Percentiles rank a stretch among this genome's conserved stretches.
These are phyloP conservation scores for Suhomyces ambrosiae DNA, from an alignment of 1,139 yeast genomes.

Conservation along the genomic window DNA sequence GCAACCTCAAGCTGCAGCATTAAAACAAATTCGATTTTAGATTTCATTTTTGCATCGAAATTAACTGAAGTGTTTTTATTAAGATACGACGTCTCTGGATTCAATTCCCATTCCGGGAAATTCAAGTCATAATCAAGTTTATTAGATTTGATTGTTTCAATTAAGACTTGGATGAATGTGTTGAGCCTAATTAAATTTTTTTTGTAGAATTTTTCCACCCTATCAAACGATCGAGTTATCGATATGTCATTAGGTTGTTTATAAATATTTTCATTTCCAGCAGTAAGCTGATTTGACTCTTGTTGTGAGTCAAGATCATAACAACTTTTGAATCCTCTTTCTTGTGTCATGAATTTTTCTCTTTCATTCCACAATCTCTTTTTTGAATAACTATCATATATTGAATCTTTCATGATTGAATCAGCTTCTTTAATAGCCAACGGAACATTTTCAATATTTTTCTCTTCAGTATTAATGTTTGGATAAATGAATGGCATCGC, in stretches of 20 bases:
- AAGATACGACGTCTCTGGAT: slow-evolving; percentile 36
- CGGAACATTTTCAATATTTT: slow-evolving; percentile 48
- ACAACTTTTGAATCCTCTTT: slow-evolving; percentile 61
- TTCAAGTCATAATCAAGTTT: slow-evolving; percentile 38
- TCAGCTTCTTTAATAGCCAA: slow-evolving; percentile 77
- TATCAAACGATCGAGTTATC: slow-evolving; percentile 36
- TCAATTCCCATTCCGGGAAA: slow-evolving; percentile 42
- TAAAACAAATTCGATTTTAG: slow-evolving; percentile 30
- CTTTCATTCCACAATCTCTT: slow-evolving; percentile 74
- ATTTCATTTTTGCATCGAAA: slow-evolving; percentile 21
- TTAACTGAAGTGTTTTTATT: slow-evolving; percentile 13
- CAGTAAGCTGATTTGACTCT: too few relatives aligned
- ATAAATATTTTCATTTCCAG: slow-evolving; percentile 6
- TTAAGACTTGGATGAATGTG: slow-evolving; percentile 62
- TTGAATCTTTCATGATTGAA: slow-evolving; percentile 57
- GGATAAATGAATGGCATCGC: slow-evolving; percentile 83
- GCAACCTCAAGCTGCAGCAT: slow-evolving; percentile 54
- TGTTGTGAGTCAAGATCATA: slow-evolving; percentile 16
- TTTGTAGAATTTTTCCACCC: slow-evolving; percentile 65
- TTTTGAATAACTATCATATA: slow-evolving; percentile 65
- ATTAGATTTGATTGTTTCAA: slow-evolving; percentile 62
- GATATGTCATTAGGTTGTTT: neutral
- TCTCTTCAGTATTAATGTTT: slow-evolving; percentile 20
- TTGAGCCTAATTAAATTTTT: slow-evolving; percentile 56
- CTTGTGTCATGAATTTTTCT: slow-evolving; percentile 69